Evolutionary conservation across 257 asterid genomes (phyloP), one percentile per base, ranked within the genome.

Genomic region (Nicotiana noctiflora): DNA sequence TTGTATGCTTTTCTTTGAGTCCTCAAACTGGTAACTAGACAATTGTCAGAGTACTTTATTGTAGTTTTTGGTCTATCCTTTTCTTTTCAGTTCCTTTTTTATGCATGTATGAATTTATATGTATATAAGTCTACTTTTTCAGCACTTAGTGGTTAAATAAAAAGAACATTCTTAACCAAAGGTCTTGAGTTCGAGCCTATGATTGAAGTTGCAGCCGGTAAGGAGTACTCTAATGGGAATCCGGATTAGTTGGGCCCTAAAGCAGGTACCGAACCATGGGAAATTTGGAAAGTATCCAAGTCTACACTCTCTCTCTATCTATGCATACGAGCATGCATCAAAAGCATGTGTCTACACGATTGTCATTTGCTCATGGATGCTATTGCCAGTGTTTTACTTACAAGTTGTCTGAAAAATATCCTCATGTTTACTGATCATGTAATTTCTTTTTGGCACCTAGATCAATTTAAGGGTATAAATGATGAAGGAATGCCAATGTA

Each of bases 401-500:
- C 60, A 46, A 6, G 60, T 23, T 49, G 14, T 15, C 15, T 74
- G 49, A 8, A 14, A 21, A 6, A 72, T 72, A 23, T 21, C 77
- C 23, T 56, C 23, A 0, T 72, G 14, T 23, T 4, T 7, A 11
- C 21, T 56, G 68, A 76, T 57, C 11, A 19, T 76, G 53, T 10
- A 3, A 61, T 32, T 59, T n/a, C 53, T 1, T 8, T 40, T 6
- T 32, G 17, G 44, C 60, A 27, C 76, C 21, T 66, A 82, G 85
- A 82, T 77, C 81, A 77, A 40, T 82, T 63, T 31, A 84, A 84
- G 86, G 86, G 80, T 62, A 66, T 84, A 32, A 80, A 81, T 63
- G 86, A 84, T 56, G 86, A 84, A 76, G 86, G 86, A 61, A 84
- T 84, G 86, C 82, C 82, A 6, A 56, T 80, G 84, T 81, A 84